phyloP scores from a whole-genome alignment of 2,329 filamentous ascomycete species.

The Pseudogymnoascus sp. region DNA sequence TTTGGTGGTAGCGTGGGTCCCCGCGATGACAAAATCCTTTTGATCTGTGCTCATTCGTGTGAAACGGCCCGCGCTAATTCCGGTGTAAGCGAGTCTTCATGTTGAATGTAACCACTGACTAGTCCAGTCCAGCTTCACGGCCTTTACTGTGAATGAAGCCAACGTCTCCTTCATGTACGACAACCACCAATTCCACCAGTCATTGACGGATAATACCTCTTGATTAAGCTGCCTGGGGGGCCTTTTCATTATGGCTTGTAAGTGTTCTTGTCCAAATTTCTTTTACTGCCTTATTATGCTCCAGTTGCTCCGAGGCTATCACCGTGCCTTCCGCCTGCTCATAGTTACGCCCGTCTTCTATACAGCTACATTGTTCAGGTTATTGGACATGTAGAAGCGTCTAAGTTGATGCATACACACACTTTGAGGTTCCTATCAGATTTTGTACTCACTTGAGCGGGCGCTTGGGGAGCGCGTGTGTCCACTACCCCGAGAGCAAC shows the following conservation, averaged over 20 bases:
- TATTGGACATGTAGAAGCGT: neutral
- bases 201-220: conserved; percentile 9
- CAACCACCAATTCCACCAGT: conserved; percentile 7
- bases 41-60: conserved; percentile 8
- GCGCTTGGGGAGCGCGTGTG: neutral
- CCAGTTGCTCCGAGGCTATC: conserved; percentile 17
- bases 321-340: conserved; percentile 20
- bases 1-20: conserved; percentile 8
- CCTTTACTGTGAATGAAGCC: neutral
- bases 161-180: conserved; percentile 7
- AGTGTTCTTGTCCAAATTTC: conserved; percentile 22
- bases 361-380: neutral
- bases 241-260: conserved; percentile 32
- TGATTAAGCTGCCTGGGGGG: conserved; percentile 20
- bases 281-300: conserved; percentile 10
- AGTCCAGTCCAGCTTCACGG: conserved; percentile 7
- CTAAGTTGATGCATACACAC: neutral
- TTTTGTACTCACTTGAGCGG: conserved; percentile 1
- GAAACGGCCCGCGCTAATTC: conserved; percentile 8
- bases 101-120: conserved; percentile 7
- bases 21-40: conserved; percentile 8
- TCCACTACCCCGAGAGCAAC: neutral
- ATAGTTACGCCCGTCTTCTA: conserved; percentile 1
- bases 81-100: conserved; percentile 6
- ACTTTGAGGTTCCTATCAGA: neutral